Evolutionary conservation across 345 rosid genomes (phyloP).

Genomic region (Populus tremula): DNA sequence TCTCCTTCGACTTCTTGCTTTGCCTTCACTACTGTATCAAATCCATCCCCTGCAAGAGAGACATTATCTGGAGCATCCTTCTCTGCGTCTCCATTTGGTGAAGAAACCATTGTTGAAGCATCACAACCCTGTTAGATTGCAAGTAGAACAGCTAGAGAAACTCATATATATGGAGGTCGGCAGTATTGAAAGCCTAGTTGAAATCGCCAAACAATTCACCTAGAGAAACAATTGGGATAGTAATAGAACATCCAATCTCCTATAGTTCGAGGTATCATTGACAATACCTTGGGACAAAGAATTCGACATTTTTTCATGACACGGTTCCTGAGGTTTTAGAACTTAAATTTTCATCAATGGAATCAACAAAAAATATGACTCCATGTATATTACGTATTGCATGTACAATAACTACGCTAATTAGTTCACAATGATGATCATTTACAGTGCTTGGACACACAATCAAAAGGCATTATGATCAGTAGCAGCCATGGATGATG

Average conservation of each 20-base stretch:
- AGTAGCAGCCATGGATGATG: neutral
- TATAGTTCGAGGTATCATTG: neutral
- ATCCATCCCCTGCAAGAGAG: constrained; percentile 92
- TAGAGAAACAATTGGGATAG: too few relatives aligned
- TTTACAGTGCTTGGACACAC: neutral
- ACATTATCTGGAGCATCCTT: constrained; percentile 71
- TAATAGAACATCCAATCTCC: too few relatives aligned
- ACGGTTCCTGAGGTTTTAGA: neutral
- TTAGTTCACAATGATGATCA: neutral
- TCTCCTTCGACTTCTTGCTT: constrained; percentile 63
- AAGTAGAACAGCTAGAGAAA: neutral
- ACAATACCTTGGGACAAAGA: neutral
- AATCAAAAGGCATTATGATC: neutral
- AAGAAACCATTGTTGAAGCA: constrained; percentile 61
- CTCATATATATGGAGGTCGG: too few relatives aligned
- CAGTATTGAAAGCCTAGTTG: too few relatives aligned
- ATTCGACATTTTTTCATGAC: neutral
- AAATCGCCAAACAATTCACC: too few relatives aligned
- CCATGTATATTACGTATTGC: too few relatives aligned
- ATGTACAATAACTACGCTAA: too few relatives aligned
- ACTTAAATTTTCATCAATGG: neutral
- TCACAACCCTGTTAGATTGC: constrained; percentile 67
- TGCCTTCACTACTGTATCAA: constrained; percentile 68
- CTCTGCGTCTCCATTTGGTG: constrained; percentile 78
- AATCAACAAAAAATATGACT: too few relatives aligned